A percentile compares a stretch with the other conserved stretches of the same genome.
phyloP scores from a whole-genome alignment of 345 rosid species.

The Iberis pinnata region DNA sequence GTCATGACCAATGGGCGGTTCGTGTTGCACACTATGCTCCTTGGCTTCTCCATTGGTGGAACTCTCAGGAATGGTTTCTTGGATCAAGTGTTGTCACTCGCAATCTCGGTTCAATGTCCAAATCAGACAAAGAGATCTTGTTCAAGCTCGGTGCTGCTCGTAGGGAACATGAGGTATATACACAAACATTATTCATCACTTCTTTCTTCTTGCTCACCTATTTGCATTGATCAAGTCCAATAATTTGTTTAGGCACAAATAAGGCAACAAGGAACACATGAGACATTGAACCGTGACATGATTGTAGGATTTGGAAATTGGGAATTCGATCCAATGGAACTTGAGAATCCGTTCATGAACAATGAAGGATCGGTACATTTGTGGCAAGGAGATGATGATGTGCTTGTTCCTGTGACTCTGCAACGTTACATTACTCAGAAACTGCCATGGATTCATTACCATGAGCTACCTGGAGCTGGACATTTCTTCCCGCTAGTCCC shows the following conservation, averaged over 20 bases:
- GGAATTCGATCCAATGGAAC: slow-evolving; percentile 47
- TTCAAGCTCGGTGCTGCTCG: too few relatives aligned
- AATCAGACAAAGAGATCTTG: too few relatives aligned
- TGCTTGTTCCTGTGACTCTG: slow-evolving; percentile 39
- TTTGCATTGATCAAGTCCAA: too few relatives aligned
- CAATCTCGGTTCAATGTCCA: too few relatives aligned
- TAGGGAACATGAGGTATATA: too few relatives aligned
- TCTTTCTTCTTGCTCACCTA: too few relatives aligned
- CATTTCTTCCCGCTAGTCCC: slow-evolving; percentile 43
- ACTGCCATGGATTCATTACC: slow-evolving; percentile 52
- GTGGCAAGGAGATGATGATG: slow-evolving; percentile 65
- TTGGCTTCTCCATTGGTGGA: slow-evolving; percentile 65
- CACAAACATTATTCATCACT: too few relatives aligned
- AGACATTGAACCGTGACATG: slow-evolving; percentile 40
- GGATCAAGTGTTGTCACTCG: too few relatives aligned
- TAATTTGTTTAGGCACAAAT: too few relatives aligned
- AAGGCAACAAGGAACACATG: slow-evolving; percentile 53
- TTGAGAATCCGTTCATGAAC: slow-evolving; percentile 47
- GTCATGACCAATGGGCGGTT: too few relatives aligned
- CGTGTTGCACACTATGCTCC: slow-evolving; percentile 41
- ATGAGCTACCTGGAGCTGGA: slow-evolving; percentile 50
- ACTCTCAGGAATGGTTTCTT: too few relatives aligned
- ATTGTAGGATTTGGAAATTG: slow-evolving; percentile 47
- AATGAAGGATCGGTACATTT: slow-evolving; percentile 43
- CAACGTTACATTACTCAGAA: slow-evolving; percentile 45